Evolutionary conservation across 2,329 filamentous ascomycete species (phyloP).

Genomic region (Aaosphaeria arxii): DNA sequence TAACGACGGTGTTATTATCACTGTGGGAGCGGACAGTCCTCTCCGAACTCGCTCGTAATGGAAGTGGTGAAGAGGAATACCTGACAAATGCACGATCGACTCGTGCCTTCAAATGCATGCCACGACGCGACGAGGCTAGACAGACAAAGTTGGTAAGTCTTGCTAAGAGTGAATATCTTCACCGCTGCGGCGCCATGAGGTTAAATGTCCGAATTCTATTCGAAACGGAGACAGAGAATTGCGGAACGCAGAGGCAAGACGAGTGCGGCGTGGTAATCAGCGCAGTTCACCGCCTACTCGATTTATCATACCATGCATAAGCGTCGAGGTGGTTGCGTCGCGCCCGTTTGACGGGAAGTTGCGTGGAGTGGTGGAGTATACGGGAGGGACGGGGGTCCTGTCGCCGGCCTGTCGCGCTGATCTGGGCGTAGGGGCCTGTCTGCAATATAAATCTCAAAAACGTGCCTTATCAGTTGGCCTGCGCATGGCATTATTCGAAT

Average conservation of each 20-base stretch:
- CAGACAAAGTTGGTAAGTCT: background rate
- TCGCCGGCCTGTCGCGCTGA: constrained; percentile 13
- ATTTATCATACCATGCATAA: constrained; percentile 12
- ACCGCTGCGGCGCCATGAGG: constrained; percentile 10
- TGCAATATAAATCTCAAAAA: constrained; percentile 25
- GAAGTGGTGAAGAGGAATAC: constrained; percentile 8
- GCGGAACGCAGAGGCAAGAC: background rate
- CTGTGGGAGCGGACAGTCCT: constrained; percentile 16
- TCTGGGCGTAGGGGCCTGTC: constrained; percentile 17
- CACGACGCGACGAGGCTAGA: background rate
- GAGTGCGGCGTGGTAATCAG: background rate
- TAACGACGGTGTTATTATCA: constrained; percentile 11
- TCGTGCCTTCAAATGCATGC: constrained; percentile 1
- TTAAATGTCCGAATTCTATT: constrained; percentile 14
- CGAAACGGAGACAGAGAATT: constrained; percentile 6
- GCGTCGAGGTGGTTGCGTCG: constrained; percentile 5
- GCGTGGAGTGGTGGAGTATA: background rate
- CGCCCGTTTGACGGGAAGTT: background rate
- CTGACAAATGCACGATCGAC: constrained; percentile 15
- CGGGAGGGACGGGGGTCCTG: no score
- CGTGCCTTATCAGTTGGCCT: constrained; percentile 28
- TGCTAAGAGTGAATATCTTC: constrained; percentile 1
- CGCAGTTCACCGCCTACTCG: constrained; percentile 12
- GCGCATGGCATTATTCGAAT: constrained; percentile 21
- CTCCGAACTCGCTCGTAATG: constrained; percentile 18